Conservation (phyloP, 148 eudicot genomes). For the Cornus suecica region DNA sequence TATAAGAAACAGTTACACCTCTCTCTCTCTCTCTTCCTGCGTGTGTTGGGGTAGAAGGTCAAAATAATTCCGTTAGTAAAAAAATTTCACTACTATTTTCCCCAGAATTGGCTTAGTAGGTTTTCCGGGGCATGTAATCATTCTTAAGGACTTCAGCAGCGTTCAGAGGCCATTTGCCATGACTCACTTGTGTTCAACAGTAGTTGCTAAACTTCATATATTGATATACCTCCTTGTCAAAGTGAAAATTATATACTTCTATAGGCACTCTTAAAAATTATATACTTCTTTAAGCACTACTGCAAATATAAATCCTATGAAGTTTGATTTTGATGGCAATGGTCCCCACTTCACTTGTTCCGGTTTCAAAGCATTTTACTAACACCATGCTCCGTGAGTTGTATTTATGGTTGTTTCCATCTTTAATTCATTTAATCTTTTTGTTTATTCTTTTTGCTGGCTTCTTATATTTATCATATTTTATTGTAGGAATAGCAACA, state of each 20-base stretch:
- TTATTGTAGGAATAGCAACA: conserved; percentile 62
- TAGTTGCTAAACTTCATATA: not conserved
- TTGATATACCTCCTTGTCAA: not conserved
- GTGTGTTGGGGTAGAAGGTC: too few relatives aligned
- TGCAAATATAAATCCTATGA: not conserved
- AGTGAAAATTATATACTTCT: not conserved
- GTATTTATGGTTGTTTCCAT: not conserved
- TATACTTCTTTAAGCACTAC: not conserved
- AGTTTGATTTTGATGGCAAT: conserved; percentile 2
- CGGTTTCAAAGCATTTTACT: not conserved
- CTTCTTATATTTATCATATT: conserved; percentile 13
- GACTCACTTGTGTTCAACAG: not conserved
- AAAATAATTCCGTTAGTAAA: not conserved
- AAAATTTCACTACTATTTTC: not conserved
- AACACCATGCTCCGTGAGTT: not conserved
- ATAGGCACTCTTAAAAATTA: not conserved
- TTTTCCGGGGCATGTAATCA: not conserved
- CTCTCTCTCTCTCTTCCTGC: not conserved
- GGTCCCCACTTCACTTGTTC: not conserved
- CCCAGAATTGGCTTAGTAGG: not conserved
- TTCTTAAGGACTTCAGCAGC: not conserved
- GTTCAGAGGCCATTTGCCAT: not conserved
- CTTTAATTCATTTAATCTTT: conserved; percentile 5
- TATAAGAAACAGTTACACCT: not conserved
- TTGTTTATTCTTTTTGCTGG: not conserved